A percentile compares a stretch with the other conserved stretches of the same genome.
phyloP scores from a whole-genome alignment of 495 filamentous ascomycete genomes.

The Penicillium ucsense region DNA sequence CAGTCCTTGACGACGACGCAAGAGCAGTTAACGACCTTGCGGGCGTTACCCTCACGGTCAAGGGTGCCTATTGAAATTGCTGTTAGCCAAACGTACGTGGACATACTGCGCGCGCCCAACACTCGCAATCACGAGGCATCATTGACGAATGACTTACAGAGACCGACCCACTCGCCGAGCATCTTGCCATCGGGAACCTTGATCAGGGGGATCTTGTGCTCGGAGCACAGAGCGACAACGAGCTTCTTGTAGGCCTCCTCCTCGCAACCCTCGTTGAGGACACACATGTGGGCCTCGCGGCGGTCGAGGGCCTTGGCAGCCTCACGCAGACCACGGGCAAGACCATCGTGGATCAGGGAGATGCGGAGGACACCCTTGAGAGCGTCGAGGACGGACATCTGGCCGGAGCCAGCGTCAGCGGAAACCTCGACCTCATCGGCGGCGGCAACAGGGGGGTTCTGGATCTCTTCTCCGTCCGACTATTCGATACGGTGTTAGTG shows the following conservation, averaged over 20 bases:
- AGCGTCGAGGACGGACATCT: constrained; percentile 96
- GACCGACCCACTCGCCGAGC: constrained; percentile 97
- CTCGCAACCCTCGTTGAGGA: constrained; percentile 96
- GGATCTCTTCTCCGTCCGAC: constrained; percentile 86
- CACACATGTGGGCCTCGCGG: constrained; percentile 98
- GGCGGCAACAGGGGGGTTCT: constrained; percentile 57
- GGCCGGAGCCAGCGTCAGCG: constrained; percentile 71
- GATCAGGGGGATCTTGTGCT: constrained; percentile 99
- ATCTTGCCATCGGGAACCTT: constrained; percentile 99
- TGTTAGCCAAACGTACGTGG: constrained; percentile 27
- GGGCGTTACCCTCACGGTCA: constrained; percentile 96
- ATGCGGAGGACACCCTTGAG: constrained; percentile 96
- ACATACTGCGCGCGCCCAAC: neutral
- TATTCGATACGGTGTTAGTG: constrained; percentile 14
- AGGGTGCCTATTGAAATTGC: constrained; percentile 53
- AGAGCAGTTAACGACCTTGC: constrained; percentile 99
- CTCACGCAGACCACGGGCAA: constrained; percentile 95
- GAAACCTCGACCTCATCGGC: constrained; percentile 87
- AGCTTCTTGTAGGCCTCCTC: constrained; percentile 99
- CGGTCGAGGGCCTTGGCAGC: constrained; percentile 95
- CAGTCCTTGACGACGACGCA: constrained; percentile 98
- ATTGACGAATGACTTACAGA: constrained; percentile 60
- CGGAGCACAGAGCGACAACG: constrained; percentile 90
- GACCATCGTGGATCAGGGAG: constrained; percentile 98
- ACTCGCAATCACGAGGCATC: constrained; percentile 2